Conservation (phyloP, 2,329 filamentous ascomycete species). For the Gnomoniopsis smithogilvyi region DNA sequence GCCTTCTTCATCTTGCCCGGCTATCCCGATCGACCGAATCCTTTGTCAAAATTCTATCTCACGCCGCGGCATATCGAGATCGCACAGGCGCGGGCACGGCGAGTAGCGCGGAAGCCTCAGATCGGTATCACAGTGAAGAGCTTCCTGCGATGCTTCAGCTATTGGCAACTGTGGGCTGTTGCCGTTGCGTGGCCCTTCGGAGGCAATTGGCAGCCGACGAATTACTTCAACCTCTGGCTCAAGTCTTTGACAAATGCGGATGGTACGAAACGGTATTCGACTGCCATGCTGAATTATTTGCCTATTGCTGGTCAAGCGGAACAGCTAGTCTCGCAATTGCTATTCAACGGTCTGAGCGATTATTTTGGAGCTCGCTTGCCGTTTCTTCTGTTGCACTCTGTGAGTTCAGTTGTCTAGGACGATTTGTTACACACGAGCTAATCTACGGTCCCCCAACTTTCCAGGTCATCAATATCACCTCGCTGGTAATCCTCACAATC, state of each 20-base stretch:
- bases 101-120: slow-evolving; percentile 6
- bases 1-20: slow-evolving; percentile 8
- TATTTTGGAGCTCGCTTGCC: not conserved
- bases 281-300: slow-evolving; percentile 11
- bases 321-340: slow-evolving; percentile 2
- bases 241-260: slow-evolving; percentile 10
- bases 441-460: not conserved
- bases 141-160: slow-evolving; percentile 11
- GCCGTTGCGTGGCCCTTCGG: slow-evolving; percentile 6
- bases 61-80: slow-evolving; percentile 11
- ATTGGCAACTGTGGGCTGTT: slow-evolving; percentile 13
- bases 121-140: slow-evolving; percentile 4
- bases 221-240: slow-evolving; percentile 14
- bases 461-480: slow-evolving; percentile 5
- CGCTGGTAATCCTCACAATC: slow-evolving; percentile 4
- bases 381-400: slow-evolving; percentile 7
- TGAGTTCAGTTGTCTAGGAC: not conserved
- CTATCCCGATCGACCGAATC: slow-evolving; percentile 11
- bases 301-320: slow-evolving; percentile 11
- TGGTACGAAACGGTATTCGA: slow-evolving; percentile 4
- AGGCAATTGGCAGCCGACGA: slow-evolving; percentile 2
- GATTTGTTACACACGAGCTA: not conserved
- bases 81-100: slow-evolving; percentile 6
- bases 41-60: slow-evolving; percentile 8
- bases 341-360: slow-evolving; percentile 11